Conservation (phyloP, 768 basidiomycete species). For the Suillus sp. region DNA sequence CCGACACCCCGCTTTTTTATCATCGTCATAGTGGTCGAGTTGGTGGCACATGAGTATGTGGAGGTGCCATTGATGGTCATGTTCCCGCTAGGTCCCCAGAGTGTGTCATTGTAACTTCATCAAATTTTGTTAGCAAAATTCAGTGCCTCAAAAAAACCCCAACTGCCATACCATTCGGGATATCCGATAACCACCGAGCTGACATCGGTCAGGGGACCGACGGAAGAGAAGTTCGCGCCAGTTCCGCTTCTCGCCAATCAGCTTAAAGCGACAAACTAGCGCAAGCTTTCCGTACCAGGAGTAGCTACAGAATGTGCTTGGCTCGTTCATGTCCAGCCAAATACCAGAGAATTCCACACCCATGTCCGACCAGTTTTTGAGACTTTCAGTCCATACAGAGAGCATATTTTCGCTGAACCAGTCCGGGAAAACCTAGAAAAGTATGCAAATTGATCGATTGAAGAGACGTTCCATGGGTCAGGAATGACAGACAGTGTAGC, state of each 20-base stretch:
- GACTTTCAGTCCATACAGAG: constrained; percentile 61
- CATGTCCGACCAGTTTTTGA: constrained; percentile 52
- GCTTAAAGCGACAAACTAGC: neutral
- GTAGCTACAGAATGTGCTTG: constrained; percentile 63
- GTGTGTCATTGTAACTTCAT: constrained; percentile 59
- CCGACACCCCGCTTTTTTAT: constrained; percentile 50
- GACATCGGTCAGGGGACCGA: constrained; percentile 54
- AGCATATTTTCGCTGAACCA: constrained; percentile 58
- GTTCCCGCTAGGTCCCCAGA: constrained; percentile 72
- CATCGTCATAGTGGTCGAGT: constrained; percentile 9
- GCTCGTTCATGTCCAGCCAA: constrained; percentile 74
- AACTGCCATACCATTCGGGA: constrained; percentile 61
- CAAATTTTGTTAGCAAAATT: neutral
- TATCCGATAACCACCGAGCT: constrained; percentile 56
- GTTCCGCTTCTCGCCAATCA: constrained; percentile 40
- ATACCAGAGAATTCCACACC: constrained; percentile 66
- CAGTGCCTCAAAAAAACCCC: neutral
- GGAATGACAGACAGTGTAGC: constrained; percentile 53
- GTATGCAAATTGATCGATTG: neutral
- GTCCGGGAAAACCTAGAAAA: constrained; percentile 55
- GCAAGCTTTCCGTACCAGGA: constrained; percentile 44
- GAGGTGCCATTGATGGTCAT: constrained; percentile 68
- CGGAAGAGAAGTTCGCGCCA: constrained; percentile 55
- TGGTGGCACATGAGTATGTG: constrained; percentile 45
- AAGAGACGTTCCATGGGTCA: neutral